Evolutionary conservation across 2,329 filamentous ascomycete species (phyloP).

Genomic region (Zymoseptoria tritici): DNA sequence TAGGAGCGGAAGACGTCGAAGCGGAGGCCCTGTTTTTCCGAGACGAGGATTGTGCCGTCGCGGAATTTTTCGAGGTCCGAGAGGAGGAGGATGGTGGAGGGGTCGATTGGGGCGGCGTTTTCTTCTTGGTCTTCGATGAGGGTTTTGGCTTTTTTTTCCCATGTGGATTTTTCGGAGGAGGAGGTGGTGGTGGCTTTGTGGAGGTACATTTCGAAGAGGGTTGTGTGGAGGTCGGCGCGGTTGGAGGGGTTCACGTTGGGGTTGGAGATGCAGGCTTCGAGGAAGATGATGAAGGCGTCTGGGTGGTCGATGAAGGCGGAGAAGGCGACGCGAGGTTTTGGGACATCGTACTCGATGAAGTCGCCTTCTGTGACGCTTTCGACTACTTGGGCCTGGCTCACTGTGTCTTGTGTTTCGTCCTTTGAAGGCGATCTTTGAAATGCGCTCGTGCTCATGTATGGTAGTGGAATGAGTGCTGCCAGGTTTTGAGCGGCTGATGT

Average conservation of each 20-base stretch:
- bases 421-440: conserved; percentile 47
- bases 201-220: conserved; percentile 95
- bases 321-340: conserved; percentile 81
- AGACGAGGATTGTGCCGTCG: conserved; percentile 84
- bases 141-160: conserved; percentile 85
- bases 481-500: conserved; percentile 79
- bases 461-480: conserved; percentile 72
- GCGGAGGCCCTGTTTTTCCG: conserved; percentile 83
- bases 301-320: conserved; percentile 94
- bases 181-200: conserved; percentile 75
- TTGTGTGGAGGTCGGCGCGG: conserved; percentile 82
- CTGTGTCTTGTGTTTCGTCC: conserved; percentile 37
- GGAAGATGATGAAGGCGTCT: conserved; percentile 81
- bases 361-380: conserved; percentile 47
- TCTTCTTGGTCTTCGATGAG: conserved; percentile 74
- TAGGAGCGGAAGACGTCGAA: conserved; percentile 97
- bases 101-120: conserved; percentile 77
- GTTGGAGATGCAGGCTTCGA: conserved; percentile 78
- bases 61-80: conserved; percentile 87
- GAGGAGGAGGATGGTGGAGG: conserved; percentile 85
- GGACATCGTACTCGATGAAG: conserved; percentile 61
- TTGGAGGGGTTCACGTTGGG: conserved; percentile 64
- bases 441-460: conserved; percentile 67
- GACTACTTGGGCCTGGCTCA: conserved; percentile 47
- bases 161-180: conserved; percentile 63